Conservation (phyloP, 2,329 filamentous ascomycete species). For the Aspergillus unguis region DNA sequence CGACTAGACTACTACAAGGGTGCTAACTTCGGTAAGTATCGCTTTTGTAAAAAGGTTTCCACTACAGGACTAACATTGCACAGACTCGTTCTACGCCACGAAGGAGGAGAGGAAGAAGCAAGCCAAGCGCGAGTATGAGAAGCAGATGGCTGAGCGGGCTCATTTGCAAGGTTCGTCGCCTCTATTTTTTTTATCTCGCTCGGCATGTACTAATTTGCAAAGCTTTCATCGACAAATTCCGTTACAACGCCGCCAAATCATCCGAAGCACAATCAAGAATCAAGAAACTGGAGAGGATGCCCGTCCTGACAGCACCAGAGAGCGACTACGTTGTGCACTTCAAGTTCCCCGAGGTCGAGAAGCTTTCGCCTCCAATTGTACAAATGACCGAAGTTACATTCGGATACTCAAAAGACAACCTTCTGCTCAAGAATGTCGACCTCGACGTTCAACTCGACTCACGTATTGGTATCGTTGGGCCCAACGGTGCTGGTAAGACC, state of each 20-base stretch:
- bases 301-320: slow-evolving; percentile 83
- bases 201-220: neutral
- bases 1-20: slow-evolving; percentile 98
- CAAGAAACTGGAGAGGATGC: slow-evolving; percentile 98
- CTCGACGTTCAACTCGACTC: slow-evolving; percentile 97
- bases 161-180: slow-evolving; percentile 67
- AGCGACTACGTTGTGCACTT: slow-evolving; percentile 95
- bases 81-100: slow-evolving; percentile 90
- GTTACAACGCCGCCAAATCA: slow-evolving; percentile 98
- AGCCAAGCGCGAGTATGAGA: slow-evolving; percentile 95
- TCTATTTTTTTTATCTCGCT: neutral
- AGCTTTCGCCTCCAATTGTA: slow-evolving; percentile 93
- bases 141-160: slow-evolving; percentile 89
- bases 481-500: slow-evolving; percentile 98
- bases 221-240: slow-evolving; percentile 98
- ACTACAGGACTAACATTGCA: slow-evolving; percentile 14
- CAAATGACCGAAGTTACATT: slow-evolving; percentile 94
- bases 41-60: neutral
- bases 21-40: slow-evolving; percentile 70
- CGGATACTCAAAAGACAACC: slow-evolving; percentile 76
- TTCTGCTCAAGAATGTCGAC: slow-evolving; percentile 80
- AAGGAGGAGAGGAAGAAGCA: slow-evolving; percentile 97
- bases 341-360: slow-evolving; percentile 95
- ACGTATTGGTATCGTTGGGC: slow-evolving; percentile 97
- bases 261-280: slow-evolving; percentile 97